phyloP scores from a whole-genome alignment of 352 stramenopile species.

The Phytophthora rubi region DNA sequence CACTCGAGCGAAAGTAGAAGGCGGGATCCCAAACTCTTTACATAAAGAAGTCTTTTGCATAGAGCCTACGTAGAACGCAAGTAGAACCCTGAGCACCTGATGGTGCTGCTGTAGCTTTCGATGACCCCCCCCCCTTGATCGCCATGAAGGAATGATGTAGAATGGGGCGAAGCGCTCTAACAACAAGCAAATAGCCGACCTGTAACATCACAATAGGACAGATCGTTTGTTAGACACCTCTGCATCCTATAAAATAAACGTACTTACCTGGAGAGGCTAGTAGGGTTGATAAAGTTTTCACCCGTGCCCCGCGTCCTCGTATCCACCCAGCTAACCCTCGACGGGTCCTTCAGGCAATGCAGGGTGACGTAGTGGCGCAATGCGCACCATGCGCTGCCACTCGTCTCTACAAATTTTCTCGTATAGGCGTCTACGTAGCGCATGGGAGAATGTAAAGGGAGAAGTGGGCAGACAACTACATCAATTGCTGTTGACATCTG shows the following conservation, averaged over 20 bases:
- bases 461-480: too few species aligned
- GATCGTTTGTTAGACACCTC: background rate
- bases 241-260: background rate
- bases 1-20: background rate
- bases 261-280: background rate
- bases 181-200: background rate
- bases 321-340: background rate
- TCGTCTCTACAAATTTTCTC: background rate
- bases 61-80: background rate
- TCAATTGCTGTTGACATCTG: too few species aligned
- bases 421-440: background rate
- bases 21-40: background rate
- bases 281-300: background rate
- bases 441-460: too few species aligned
- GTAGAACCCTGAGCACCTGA: background rate
- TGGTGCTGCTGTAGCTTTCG: background rate
- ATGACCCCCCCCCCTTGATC: background rate
- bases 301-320: background rate
- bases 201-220: background rate
- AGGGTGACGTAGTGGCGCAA: conserved; percentile 3
- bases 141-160: background rate
- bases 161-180: background rate
- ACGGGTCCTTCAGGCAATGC: background rate
- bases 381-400: background rate
- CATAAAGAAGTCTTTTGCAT: background rate